A percentile compares a stretch with the other conserved stretches of the same genome.
Conservation (phyloP, 1,139 yeast species). For the Magnusiomyces paraingens region DNA sequence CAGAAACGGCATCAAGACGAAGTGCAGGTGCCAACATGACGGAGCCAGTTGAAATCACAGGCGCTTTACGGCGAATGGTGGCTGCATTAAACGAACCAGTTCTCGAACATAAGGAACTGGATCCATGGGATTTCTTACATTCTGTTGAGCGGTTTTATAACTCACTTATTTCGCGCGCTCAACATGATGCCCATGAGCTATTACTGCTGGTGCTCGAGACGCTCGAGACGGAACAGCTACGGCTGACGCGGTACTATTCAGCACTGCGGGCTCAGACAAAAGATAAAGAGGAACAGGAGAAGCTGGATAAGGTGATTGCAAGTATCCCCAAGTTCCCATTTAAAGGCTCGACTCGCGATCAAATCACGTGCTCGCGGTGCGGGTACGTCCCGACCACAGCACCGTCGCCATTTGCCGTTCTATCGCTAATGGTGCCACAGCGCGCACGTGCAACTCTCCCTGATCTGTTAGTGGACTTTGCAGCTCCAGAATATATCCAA, state of each 20-base stretch:
- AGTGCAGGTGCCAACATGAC: slow-evolving; percentile 2
- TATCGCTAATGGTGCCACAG: slow-evolving; percentile 73
- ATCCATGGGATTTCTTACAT: slow-evolving; percentile 74
- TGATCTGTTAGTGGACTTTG: slow-evolving; percentile 50
- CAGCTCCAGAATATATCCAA: slow-evolving; percentile 59
- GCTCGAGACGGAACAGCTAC: slow-evolving; percentile 57
- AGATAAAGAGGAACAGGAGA: slow-evolving; percentile 15
- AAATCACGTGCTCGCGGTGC: slow-evolving; percentile 65
- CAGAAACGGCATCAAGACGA: background rate
- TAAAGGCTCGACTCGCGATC: slow-evolving; percentile 57
- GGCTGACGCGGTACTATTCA: slow-evolving; percentile 37
- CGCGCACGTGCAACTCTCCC: slow-evolving; percentile 43
- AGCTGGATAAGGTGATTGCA: background rate
- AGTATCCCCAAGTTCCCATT: slow-evolving; percentile 62
- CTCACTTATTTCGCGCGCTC: slow-evolving; percentile 70
- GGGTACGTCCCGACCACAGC: slow-evolving; percentile 54
- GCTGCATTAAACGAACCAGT: slow-evolving; percentile 59
- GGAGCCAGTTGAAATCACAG: slow-evolving; percentile 17
- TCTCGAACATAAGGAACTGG: slow-evolving; percentile 46
- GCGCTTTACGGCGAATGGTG: slow-evolving; percentile 49
- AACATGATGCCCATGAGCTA: slow-evolving; percentile 93
- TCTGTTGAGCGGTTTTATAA: slow-evolving; percentile 71
- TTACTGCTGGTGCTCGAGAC: slow-evolving; percentile 76
- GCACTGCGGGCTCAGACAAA: slow-evolving; percentile 17
- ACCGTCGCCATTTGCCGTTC: slow-evolving; percentile 58